A percentile compares a stretch with the other conserved stretches of the same genome.
Evolutionary conservation across 495 filamentous ascomycete species (phyloP).

Genomic region (Neurospora cerealis): DNA sequence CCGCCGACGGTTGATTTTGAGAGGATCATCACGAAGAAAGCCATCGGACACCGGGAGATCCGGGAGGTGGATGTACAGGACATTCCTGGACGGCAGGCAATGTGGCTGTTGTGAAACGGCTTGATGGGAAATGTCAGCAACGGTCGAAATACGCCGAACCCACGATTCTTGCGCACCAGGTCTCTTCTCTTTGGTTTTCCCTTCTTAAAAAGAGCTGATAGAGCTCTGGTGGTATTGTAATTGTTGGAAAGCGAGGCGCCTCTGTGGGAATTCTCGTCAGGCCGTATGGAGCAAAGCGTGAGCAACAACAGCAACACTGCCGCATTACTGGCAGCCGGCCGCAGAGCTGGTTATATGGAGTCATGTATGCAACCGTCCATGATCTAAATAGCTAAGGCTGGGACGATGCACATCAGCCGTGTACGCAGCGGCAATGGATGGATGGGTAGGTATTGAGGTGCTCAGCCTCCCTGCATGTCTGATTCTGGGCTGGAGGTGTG

Average conservation of each 20-base stretch:
- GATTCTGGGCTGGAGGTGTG: not conserved
- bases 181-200: not conserved
- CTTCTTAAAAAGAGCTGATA: not conserved
- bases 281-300: not conserved
- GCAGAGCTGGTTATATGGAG: not conserved
- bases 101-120: not conserved
- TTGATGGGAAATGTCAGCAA: not conserved
- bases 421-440: not conserved
- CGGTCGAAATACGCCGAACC: not conserved
- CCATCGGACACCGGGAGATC: not conserved
- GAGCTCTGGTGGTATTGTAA: not conserved
- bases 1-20: not conserved
- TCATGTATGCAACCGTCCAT: not conserved
- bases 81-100: not conserved
- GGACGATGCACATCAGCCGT: not conserved
- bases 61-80: not conserved
- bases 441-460: not conserved
- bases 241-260: not conserved
- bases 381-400: not conserved
- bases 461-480: not conserved
- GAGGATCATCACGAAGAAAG: not conserved
- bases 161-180: not conserved
- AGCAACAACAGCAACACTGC: not conserved
- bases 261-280: too few species aligned
- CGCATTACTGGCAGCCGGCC: not conserved